Conservation (phyloP, 2,329 filamentous ascomycete species). For the Metarhizium sp. region DNA sequence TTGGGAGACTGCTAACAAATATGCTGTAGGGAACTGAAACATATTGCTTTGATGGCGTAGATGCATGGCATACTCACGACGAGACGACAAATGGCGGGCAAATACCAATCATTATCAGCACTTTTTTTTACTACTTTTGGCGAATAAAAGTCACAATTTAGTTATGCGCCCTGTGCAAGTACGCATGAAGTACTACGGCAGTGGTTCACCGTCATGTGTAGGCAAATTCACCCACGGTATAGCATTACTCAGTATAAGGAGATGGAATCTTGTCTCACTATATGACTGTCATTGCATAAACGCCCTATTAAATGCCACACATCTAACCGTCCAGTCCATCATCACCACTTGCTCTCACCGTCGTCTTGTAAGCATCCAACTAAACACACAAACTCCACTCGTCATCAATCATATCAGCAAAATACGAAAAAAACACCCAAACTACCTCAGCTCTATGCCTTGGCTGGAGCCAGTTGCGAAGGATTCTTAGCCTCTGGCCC, state of each 20-base stretch:
- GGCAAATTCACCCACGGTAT: not conserved
- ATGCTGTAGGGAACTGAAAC: conserved; percentile 35
- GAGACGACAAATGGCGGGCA: not conserved
- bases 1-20: not conserved
- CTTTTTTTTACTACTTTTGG: no score
- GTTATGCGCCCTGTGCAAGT: no score
- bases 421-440: not conserved
- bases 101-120: no score
- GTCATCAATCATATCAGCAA: not conserved
- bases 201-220: no score
- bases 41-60: conserved; percentile 42
- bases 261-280: not conserved
- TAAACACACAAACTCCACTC: not conserved
- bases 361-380: not conserved
- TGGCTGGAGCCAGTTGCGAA: not conserved
- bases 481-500: not conserved
- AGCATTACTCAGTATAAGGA: not conserved
- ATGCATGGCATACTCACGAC: not conserved
- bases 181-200: no score
- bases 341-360: not conserved
- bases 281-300: not conserved
- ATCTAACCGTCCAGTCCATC: not conserved
- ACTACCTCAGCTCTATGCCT: not conserved
- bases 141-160: no score
- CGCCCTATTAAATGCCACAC: not conserved